A percentile compares a stretch with the other conserved stretches of the same genome.
phyloP scores from a whole-genome alignment of 495 filamentous ascomycete species.

The Pseudevernia furfuracea region DNA sequence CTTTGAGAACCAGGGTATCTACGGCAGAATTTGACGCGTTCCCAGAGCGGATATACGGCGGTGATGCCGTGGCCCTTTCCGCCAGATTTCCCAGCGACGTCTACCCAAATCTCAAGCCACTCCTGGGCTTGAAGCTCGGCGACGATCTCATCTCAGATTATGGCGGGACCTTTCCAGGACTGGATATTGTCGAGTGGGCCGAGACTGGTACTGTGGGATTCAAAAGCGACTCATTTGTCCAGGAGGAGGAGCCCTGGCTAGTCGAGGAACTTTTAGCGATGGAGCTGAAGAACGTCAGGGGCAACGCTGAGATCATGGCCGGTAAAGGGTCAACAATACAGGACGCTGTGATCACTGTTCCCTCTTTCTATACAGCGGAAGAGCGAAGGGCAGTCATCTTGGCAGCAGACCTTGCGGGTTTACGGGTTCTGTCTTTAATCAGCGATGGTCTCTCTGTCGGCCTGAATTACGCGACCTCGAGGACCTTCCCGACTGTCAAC shows the following conservation, averaged over 20 bases:
- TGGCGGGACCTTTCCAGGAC: conserved; percentile 50
- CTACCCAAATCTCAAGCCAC: conserved; percentile 83
- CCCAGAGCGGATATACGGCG: conserved; percentile 86
- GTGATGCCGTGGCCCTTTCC: conserved; percentile 79
- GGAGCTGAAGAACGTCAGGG: conserved; percentile 82
- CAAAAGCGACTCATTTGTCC: conserved; percentile 62
- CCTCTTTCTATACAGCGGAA: conserved; percentile 81
- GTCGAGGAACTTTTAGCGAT: conserved; percentile 95
- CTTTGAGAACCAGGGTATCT: conserved; percentile 42
- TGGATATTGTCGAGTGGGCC: conserved; percentile 48
- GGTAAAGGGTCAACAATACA: conserved; percentile 66
- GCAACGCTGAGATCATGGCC: conserved; percentile 77
- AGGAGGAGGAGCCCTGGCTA: conserved; percentile 61
- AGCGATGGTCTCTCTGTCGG: conserved; percentile 90
- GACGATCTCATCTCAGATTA: conserved; percentile 60
- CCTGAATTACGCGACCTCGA: conserved; percentile 85
- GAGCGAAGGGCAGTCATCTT: conserved; percentile 75
- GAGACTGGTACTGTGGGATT: conserved; percentile 67
- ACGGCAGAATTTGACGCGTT: conserved; percentile 51
- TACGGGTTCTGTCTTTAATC: conserved; percentile 75
- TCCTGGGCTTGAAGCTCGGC: conserved; percentile 65
- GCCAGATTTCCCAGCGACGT: conserved; percentile 87
- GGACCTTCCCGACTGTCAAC: conserved; percentile 76
- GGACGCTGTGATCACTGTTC: conserved; percentile 83
- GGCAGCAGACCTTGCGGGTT: conserved; percentile 78